Base-by-base conservation (phyloP, 2,329 filamentous ascomycete genomes). In the Ascomycota sp. region DNA sequence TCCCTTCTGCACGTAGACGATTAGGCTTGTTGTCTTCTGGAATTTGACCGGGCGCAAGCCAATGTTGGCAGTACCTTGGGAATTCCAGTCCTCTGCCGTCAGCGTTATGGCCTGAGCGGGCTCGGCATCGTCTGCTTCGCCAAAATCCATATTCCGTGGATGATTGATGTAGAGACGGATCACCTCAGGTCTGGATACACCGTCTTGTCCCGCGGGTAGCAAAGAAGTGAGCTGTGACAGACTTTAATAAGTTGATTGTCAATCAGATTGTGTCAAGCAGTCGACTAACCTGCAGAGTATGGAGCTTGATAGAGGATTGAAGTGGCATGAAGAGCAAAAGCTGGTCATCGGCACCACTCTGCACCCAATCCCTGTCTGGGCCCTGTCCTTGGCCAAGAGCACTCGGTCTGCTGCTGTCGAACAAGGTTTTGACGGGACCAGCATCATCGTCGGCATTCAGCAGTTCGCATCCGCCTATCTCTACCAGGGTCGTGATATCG, bases 281-380 rank as follows among this genome's bases (percentile, higher is more conserved):
- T n/a, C 7, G 5, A 11, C 54, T 33, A 55, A 69, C 69, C 59
- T 75, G 71, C 21, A 76, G 56, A 8, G 82, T 85, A 55, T 94
- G 86, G 30, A 95, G 65, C 61, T 95, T 98, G 39, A 93, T 51
- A 28, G 73, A 80, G 21, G 76, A 71, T 51, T 85, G 76, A 56
- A 98, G 93, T 1, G 89, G 86, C 33, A 91, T 64, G 53, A 75
- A 95, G 28, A 98, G 65, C 66, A 95, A 79, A 36, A 98, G 61
- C 60, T 98, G 89, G 56, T 95, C 85, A 47, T 98, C 89, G 23
- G 86, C 91, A 47, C 94, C 86, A 51, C 82, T 94, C 61, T 94
- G 81, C 15, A 95, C 74, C 75, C 80, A 95, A 53, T 98, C 86
- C 46, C 69, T 70, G 32, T 38, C 38, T 20, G 57, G 50, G 22